Evolutionary conservation across 2,329 filamentous ascomycete species (phyloP), one percentile per base, ranked within the genome.

Genomic region (Cytospora schulzeri): DNA sequence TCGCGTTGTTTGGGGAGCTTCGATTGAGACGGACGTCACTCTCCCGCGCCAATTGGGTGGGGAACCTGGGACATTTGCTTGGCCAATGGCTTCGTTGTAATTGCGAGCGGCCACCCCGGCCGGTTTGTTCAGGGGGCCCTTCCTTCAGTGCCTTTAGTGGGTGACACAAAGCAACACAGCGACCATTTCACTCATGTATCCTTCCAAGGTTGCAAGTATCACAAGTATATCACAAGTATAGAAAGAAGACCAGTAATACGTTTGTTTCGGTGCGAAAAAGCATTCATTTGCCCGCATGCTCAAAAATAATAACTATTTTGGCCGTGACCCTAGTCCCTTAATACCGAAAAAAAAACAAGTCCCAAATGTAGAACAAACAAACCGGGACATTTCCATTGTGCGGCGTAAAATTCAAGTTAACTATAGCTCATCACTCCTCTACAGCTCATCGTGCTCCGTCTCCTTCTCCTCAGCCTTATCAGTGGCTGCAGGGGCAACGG

Each of bases 361-460:
- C 52, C 63, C 50, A 52, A 57, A 57, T 38, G 53, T n/a, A n/a
- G n/a, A 29, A 60, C 29, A 64, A 56, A 50, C 26, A 65, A 65
- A 38, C 60, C 59, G 14, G 54, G 48, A 53, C 54, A 54, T 41
- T 31, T 60, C 51, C 56, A n/a, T 41, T 50, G 41, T 57, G 50
- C 60, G 35, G 57, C 48, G 26, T 31, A 17, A 62, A 62, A n/a
- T 29, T n/a, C 41, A 57, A 33, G 11, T 28, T 28, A 59, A 54
- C 41, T n/a, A 33, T 28, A 60, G 53, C 28, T 45, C 28, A 56
- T 57, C 62, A 64, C 48, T 64, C n/a, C 68, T 83, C 82, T 91
- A 94, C 83, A 94, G 83, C 83, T 94, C 91, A 74, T 94, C 91
- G 73, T 92, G 90, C 41, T 80, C 79, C 54, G 77, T 75, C 75